These are phyloP conservation scores for Fusarium sp. DNA, from an alignment of 2,329 filamentous ascomycete species.

Conservation along the genomic window DNA sequence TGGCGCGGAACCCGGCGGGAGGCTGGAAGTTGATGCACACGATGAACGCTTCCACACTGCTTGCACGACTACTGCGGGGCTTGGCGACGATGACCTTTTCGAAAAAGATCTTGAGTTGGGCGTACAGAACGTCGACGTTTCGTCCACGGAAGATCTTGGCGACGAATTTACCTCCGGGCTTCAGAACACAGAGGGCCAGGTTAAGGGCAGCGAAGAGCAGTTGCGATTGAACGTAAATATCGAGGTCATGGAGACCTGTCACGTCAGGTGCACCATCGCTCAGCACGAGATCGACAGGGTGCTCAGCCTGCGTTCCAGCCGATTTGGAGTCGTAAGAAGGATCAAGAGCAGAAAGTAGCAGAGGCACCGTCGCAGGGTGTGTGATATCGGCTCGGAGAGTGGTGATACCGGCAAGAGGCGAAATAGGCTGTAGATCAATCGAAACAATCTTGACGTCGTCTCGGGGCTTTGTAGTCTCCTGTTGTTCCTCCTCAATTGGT, in stretches of 20 bases:
- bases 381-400: slow-evolving; percentile 96
- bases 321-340: slow-evolving; percentile 67
- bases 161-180: slow-evolving; percentile 94
- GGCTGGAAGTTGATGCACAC: slow-evolving; percentile 92
- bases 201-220: slow-evolving; percentile 94
- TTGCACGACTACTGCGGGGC: slow-evolving; percentile 92
- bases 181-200: slow-evolving; percentile 89
- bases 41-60: slow-evolving; percentile 95
- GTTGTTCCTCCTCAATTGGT: slow-evolving; percentile 28
- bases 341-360: slow-evolving; percentile 87
- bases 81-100: slow-evolving; percentile 88
- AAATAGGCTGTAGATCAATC: slow-evolving; percentile 96
- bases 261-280: slow-evolving; percentile 97
- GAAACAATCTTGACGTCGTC: slow-evolving; percentile 91
- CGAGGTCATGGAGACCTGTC: slow-evolving; percentile 94
- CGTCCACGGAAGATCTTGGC: slow-evolving; percentile 97
- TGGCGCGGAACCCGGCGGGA: slow-evolving; percentile 79
- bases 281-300: slow-evolving; percentile 91
- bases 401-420: slow-evolving; percentile 89
- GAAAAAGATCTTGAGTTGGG: slow-evolving; percentile 93
- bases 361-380: slow-evolving; percentile 92
- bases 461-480: slow-evolving; percentile 57
- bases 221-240: slow-evolving; percentile 98
- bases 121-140: slow-evolving; percentile 95
- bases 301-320: slow-evolving; percentile 65